Base-by-base conservation (phyloP, 1,284 basidiomycete species). In the Schizophyllum commune region DNA sequence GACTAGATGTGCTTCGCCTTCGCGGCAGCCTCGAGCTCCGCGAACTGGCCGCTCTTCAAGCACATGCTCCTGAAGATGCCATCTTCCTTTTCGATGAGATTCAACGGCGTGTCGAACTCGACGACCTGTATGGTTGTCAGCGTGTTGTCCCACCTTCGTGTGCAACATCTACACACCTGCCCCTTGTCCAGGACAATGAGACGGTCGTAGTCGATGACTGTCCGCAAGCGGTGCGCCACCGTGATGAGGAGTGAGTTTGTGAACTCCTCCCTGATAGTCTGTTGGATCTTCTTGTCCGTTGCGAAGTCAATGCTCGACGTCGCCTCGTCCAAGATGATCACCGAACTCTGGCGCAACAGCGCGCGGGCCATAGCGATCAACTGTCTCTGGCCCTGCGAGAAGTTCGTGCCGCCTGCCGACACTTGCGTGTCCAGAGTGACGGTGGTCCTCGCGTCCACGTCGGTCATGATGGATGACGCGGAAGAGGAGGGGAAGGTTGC, bases 261-360 rank as follows among this genome's bases (percentile, higher is more conserved):
- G 71, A 95, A 94, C 67, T 92, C 91, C 65, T 89, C 84, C 8
- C 91, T 81, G 66, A 96, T 91, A 0, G 90, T 88, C 20, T 80
- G 73, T 72, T 94, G 92, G 61, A 96, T 92, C 72, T 88, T 87
- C 5, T 82, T 80, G 68, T 89, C 86, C 32, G 90, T 91, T 8
- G 82, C 83, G 68, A 91, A 91, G 67, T 88, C 86, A 61, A 88
- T 89, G 66, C 85, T 86, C 65, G 83, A 86, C 0, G 89, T 92
- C 7, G 90, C 91, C 72, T 95, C 92, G 71, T 95, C 92, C 62
- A 94, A 78, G 32, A 94, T 84, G 59, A 94, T 87, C 63, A 94
- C 83, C 17, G 87, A 82, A 64, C 88, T 90, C 5, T 84, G 81
- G 8, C 91, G 79, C 8, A 96, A 77, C 15, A 95, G 79, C 0